Evolutionary conservation across 768 basidiomycete genomes (phyloP), one percentile per base, ranked within the genome.

Genomic region (Tricholomella constricta): DNA sequence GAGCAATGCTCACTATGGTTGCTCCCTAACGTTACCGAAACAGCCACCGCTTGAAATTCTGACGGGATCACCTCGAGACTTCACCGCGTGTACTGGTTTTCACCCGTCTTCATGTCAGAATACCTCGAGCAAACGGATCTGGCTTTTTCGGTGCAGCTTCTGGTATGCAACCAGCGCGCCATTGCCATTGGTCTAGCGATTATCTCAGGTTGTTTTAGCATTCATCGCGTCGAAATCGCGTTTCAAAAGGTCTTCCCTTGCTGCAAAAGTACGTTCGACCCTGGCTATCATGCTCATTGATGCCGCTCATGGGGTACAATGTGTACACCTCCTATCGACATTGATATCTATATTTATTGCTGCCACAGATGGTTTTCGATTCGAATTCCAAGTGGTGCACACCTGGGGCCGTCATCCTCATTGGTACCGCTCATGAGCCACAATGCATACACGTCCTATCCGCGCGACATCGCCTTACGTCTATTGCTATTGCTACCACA

Each of bases 311-410:
- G 2, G 2, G 10, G 19, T 23, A 40, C 25, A 12, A 38, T 31
- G 26, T n/a, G n/a, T n/a, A n/a, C n/a, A 35, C 34, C 42, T 43
- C 41, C 31, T 51, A 43, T 51, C 51, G n/a, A 19, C 14, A 15
- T 15, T 25, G 15, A 26, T 51, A 20, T 34, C 14, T 2, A 19
- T 20, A 23, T 22, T 42, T 17, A 41, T 31, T 22, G 4, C 29
- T 50, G 31, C 14, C 17, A 29, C 12, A 5, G 29, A 34, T 25
- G 11, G n/a, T 37, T 37, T 37, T 37, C n/a, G n/a, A n/a, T n/a
- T n/a, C n/a, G n/a, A n/a, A n/a, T n/a, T n/a, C n/a, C n/a, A n/a
- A n/a, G n/a, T n/a, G n/a, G n/a, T n/a, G n/a, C n/a, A n/a, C n/a
- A n/a, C n/a, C n/a, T n/a, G n/a, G n/a, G n/a, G n/a, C n/a, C n/a